Evolutionary conservation across 129 eudicot genomes (phyloP), one percentile per base, ranked within the genome.

Genomic region (Flaveria linearis): DNA sequence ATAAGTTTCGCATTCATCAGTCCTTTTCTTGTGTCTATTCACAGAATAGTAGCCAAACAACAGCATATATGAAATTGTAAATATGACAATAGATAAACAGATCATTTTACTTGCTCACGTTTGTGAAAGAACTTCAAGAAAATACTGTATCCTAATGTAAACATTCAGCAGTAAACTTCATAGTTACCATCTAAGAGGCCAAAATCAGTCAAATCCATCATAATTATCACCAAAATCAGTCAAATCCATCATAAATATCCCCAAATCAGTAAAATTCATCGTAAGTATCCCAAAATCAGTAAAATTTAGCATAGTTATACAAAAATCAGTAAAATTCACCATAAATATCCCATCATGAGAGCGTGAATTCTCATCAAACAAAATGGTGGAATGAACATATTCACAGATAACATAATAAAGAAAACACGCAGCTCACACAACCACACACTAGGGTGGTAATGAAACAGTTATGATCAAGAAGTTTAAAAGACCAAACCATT

Each of bases 291-390:
- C 20, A 77, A 43, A 22, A 68, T 74, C 6, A 60, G 70, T 61
- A 74, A 68, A 57, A 55, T 0, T 26, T 0, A 68, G 42, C 69
- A 41, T 8, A 68, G 56, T 26, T 57, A 26, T 30, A 25, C 23
- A n/a, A 77, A 28, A 23, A 69, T 75, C 9, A 64, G 72, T 64
- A 63, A 69, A 61, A 58, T 5, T 20, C 10, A 69, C 18, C 71
- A 28, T 9, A 57, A 58, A 30, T 71, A 28, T 33, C 64, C 63
- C 63, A 60, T 28, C 8, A 70, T 9, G 2, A 20, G 62, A 55
- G 60, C 75, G 28, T 41, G 9, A 52, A 43, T 43, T 43, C 49
- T 43, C 49, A 43, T 11, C 13, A 43, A 43, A 43, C 49, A 43
- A 43, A 43, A 43, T 43, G 49, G 12, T 7, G 49, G 13, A 43